Evolutionary conservation across 1,139 yeast species (phyloP), one percentile per base, ranked within the genome.

Genomic region (Pichia terricola): DNA sequence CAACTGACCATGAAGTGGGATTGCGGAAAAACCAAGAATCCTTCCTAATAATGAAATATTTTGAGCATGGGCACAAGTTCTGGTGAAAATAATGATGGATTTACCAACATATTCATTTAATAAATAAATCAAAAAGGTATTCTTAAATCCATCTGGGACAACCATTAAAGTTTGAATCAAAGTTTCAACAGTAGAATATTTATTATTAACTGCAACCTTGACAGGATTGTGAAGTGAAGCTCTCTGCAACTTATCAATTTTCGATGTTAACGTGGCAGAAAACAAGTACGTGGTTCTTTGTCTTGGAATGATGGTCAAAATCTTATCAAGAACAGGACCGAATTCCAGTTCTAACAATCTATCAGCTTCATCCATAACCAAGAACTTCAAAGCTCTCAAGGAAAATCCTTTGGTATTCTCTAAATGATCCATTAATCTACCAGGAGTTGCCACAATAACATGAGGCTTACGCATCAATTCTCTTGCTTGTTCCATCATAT

Each of bases 311-410:
- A 86, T 77, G 52, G 80, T 82, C 49, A 91, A 70, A 50, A 91
- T 85, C 60, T 84, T 82, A 58, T 88, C 95, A 53, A 91, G 70
- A 26, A 91, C 95, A 35, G 95, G 96, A 11, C 96, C 96, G 58
- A 94, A 91, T 62, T 94, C 98, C 86, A 91, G 79, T 68, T 91
- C 98, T 57, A 91, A 70, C 54, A 94, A 72, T 61, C 98, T 73
- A 65, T 91, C 99, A 27, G 97, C 97, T 68, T 91, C 98, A 65
- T 91, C 98, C 86, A 91, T 82, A 6, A 91, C 95, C 49, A 91
- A 72, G 62, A 74, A 91, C 61, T 84, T 81, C 60, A 91, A 70
- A 45, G 82, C 81, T 50, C 87, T 77, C 53, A 91, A 67, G 2
- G 85, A 78, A 59, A 91, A 91, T 2, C 97, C 97, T 62, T 87